These are phyloP conservation scores for Grosmannia clavigera DNA, from an alignment of 2,329 filamentous ascomycete species.

Conservation along the genomic window DNA sequence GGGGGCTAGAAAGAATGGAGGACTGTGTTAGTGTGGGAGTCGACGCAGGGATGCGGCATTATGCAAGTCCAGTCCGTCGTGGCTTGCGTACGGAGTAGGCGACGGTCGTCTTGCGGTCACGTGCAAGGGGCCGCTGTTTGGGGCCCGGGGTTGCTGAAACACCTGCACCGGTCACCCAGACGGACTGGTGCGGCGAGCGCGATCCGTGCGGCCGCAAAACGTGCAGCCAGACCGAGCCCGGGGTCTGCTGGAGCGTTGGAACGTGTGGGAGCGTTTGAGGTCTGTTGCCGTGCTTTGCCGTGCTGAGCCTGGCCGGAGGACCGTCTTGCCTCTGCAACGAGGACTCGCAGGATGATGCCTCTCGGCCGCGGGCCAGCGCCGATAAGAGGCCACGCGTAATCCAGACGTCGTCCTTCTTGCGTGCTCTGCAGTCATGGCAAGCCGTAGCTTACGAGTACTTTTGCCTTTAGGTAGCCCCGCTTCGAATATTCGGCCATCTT, in stretches of 20 bases:
- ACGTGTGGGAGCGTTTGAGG: background rate
- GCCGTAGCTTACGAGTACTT: no score
- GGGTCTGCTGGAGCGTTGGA: background rate
- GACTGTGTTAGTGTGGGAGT: background rate
- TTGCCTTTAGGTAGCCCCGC: no score
- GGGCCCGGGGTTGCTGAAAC: background rate
- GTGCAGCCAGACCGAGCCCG: background rate
- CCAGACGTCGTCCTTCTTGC: no score
- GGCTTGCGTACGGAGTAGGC: background rate
- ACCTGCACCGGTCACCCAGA: background rate
- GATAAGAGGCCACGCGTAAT: no score
- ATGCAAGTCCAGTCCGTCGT: background rate
- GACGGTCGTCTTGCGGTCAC: background rate
- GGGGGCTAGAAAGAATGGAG: background rate
- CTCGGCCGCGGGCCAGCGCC: no score
- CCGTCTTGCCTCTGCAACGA: no score
- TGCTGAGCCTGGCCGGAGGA: no score
- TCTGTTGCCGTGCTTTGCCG: background rate
- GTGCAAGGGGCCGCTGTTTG: constrained; percentile 3
- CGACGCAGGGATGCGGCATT: background rate
- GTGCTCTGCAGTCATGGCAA: no score
- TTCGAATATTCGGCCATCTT: background rate
- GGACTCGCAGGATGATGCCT: no score
- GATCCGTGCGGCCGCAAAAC: background rate
- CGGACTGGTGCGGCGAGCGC: background rate